Evolutionary conservation across 192 early-diverging fungal genomes (phyloP).

Genomic region (Pilaira anomala): DNA sequence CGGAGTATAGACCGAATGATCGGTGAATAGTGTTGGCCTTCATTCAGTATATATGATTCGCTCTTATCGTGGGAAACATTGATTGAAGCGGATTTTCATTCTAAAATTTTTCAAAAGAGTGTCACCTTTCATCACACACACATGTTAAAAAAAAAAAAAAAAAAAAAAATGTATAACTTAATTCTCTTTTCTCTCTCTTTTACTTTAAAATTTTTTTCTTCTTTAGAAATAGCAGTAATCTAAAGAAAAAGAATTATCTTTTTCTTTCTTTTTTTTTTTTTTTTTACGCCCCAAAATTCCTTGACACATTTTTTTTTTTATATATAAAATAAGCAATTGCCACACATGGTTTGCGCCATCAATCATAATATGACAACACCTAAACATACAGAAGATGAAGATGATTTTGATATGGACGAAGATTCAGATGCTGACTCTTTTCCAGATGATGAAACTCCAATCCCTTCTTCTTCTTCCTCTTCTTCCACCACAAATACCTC

Average conservation of each 20-base stretch:
- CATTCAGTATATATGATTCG: neutral
- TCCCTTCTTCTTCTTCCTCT: neutral
- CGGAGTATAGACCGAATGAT: too few relatives aligned
- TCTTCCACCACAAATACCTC: neutral
- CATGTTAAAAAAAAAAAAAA: conserved; percentile 6
- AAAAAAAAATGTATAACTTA: neutral
- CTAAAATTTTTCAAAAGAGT: conserved; percentile 1
- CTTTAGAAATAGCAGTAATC: too few relatives aligned
- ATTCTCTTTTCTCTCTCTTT: neutral
- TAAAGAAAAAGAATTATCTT: too few relatives aligned
- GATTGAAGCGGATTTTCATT: neutral
- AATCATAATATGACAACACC: neutral
- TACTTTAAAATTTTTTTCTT: too few relatives aligned
- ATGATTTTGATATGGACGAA: conserved; percentile 12
- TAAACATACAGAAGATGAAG: conserved; percentile 3
- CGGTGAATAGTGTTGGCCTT: too few relatives aligned
- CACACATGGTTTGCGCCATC: conserved; percentile 13
- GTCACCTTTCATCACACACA: neutral
- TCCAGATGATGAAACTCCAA: neutral
- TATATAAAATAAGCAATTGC: neutral
- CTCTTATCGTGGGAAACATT: conserved; percentile 7
- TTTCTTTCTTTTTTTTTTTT: neutral
- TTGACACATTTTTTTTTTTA: neutral
- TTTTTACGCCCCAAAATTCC: neutral
- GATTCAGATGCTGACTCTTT: neutral